phyloP scores from a whole-genome alignment of 148 eudicot genomes.

The Dianthus caryophyllus region DNA sequence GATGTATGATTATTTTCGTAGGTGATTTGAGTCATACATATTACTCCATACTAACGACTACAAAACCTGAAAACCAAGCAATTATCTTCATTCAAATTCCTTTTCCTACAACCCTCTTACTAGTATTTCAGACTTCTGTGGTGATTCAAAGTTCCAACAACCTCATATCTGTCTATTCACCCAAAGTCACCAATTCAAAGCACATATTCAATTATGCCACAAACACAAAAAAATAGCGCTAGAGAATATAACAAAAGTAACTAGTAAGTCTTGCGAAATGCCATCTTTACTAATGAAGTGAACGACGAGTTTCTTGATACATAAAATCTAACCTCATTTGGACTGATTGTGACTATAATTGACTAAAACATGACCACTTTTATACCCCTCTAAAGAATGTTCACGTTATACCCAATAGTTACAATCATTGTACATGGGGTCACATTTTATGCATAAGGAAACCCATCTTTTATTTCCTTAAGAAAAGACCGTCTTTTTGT shows the following conservation, averaged over 20 bases:
- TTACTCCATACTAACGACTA: background rate
- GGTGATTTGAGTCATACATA: background rate
- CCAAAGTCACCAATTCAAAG: background rate
- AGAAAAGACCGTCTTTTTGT: too few species aligned
- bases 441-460: too few species aligned
- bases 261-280: too few species aligned
- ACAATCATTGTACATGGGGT: too few species aligned
- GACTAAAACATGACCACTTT: too few species aligned
- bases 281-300: too few species aligned
- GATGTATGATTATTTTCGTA: background rate
- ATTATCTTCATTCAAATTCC: background rate
- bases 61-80: background rate
- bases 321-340: too few species aligned
- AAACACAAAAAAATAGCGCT: background rate
- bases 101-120: background rate
- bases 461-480: too few species aligned
- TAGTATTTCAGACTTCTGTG: background rate
- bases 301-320: too few species aligned
- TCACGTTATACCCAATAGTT: too few species aligned
- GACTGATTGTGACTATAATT: too few species aligned
- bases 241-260: background rate
- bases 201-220: background rate
- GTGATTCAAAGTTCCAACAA: background rate
- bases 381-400: too few species aligned
- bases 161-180: background rate